Percentiles rank a stretch among this genome's conserved stretches.
phyloP scores from a whole-genome alignment of 2,329 filamentous ascomycete species.

The Colletotrichum lindemuthianum region DNA sequence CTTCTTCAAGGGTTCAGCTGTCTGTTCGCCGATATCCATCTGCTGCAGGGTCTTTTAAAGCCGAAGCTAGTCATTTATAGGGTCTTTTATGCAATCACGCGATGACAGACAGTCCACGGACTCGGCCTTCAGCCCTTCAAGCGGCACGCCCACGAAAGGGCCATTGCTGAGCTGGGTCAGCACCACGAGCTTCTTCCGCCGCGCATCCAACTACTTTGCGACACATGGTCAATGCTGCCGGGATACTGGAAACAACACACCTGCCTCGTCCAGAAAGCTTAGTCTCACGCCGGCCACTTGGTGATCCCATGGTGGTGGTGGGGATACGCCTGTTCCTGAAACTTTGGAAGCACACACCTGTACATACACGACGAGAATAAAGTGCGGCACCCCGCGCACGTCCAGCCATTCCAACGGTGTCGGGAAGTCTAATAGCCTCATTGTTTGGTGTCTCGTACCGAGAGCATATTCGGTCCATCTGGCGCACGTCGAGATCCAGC shows the following conservation, averaged over 20 bases:
- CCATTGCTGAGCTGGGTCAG: too few species aligned
- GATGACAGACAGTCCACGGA: slow-evolving; percentile 7
- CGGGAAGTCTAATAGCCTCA: slow-evolving; percentile 17
- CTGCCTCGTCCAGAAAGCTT: slow-evolving; percentile 20
- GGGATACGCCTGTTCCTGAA: slow-evolving; percentile 12
- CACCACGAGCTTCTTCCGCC: neutral
- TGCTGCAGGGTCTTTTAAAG: neutral
- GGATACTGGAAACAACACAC: neutral
- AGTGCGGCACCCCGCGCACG: slow-evolving; percentile 24
- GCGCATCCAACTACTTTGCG: neutral
- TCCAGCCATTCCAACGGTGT: slow-evolving; percentile 4
- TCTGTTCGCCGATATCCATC: neutral
- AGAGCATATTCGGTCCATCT: slow-evolving; percentile 14
- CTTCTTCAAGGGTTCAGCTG: neutral
- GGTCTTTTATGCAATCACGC: slow-evolving; percentile 10
- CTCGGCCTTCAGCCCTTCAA: neutral
- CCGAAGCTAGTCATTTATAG: neutral
- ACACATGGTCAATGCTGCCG: slow-evolving; percentile 1
- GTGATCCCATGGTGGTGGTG: neutral
- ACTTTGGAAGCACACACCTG: slow-evolving; percentile 2
- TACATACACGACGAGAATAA: neutral
- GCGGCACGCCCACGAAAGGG: too few species aligned
- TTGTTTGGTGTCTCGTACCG: slow-evolving; percentile 21
- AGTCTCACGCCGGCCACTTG: neutral
- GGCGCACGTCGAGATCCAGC: neutral